Evolutionary conservation across 192 early-diverging fungal genomes (phyloP), one percentile per base, ranked within the genome.

Genomic region (Globomyces pollinis-pini): DNA sequence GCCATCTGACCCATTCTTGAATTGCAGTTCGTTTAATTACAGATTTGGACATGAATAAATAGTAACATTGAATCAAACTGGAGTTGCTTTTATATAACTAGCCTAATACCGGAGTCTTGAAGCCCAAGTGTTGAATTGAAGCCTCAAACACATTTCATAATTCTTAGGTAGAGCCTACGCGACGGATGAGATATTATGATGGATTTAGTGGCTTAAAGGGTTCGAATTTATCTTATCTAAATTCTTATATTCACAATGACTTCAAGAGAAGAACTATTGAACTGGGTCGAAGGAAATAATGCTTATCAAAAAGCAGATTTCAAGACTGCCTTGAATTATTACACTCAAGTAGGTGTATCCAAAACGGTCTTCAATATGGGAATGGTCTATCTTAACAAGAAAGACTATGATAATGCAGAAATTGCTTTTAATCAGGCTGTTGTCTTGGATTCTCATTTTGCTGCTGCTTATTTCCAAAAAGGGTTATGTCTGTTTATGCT

Each of bases 351-450:
- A 34, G 91, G 88, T 31, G 88, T 91, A 61, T 89, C 92, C 39
- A 91, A 90, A 65, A 91, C 91, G 35, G 83, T 87, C 61, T 95
- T 95, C 72, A 95, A 95, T 71, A 88, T 90, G 53, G 92, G 88
- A 5, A 80, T 93, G 61, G 88, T 93, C 45, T 81, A 86, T 41
- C 76, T 87, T 1, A 84, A 79, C 23, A 68, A 86, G 33, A 86
- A 81, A 31, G 84, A 93, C 63, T 81, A 87, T 73, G 68, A 76
- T 28, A 74, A 62, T 62, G 89, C 89, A 65, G 82, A 84, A 56
- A 59, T 66, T 21, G 77, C 84, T 13, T 92, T 85, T 70, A 71
- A 63, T 57, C 65, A 76, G 47, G 84, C 88, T 15, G 73, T 88
- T 11, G 70, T 69, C 39, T 66, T 86, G 47, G 91, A 93, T 72